phyloP scores from a whole-genome alignment of 2,329 filamentous ascomycete genomes.

The Curvularia lunata region DNA sequence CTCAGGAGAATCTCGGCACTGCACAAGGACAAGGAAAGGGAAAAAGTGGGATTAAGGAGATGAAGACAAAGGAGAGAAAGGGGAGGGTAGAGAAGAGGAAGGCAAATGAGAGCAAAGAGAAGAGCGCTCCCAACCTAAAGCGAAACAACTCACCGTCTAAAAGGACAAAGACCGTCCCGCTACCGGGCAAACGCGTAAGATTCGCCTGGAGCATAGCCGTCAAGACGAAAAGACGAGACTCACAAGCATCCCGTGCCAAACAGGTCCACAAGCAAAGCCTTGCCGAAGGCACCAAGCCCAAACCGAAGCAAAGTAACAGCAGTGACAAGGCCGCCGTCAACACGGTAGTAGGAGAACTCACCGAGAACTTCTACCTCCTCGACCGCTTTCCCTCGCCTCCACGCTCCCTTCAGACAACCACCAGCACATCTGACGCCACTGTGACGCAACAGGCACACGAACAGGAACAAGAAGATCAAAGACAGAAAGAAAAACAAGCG shows the following conservation, averaged over 20 bases:
- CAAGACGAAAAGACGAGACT: neutral
- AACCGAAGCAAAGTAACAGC: neutral
- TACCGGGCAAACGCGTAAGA: neutral
- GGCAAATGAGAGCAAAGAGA: no score
- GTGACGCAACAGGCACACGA: neutral
- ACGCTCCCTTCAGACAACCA: neutral
- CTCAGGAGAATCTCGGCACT: neutral
- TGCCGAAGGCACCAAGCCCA: neutral
- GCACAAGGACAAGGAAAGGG: neutral
- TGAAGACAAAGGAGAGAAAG: no score
- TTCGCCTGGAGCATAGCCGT: neutral
- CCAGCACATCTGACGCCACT: neutral
- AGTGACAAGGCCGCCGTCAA: no score
- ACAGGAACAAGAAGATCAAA: neutral
- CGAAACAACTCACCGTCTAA: neutral
- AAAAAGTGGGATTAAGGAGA: neutral
- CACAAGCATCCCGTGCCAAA: no score
- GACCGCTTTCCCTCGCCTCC: neutral
- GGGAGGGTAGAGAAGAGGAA: no score
- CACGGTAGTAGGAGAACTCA: neutral
- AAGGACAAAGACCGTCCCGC: neutral
- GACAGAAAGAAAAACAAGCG: neutral
- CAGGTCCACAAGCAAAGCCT: neutral
- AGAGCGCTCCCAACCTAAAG: neutral
- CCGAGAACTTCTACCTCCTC: neutral